Evolutionary conservation across 2,329 filamentous ascomycete genomes (phyloP).

Genomic region (Fusarium marasasianum): DNA sequence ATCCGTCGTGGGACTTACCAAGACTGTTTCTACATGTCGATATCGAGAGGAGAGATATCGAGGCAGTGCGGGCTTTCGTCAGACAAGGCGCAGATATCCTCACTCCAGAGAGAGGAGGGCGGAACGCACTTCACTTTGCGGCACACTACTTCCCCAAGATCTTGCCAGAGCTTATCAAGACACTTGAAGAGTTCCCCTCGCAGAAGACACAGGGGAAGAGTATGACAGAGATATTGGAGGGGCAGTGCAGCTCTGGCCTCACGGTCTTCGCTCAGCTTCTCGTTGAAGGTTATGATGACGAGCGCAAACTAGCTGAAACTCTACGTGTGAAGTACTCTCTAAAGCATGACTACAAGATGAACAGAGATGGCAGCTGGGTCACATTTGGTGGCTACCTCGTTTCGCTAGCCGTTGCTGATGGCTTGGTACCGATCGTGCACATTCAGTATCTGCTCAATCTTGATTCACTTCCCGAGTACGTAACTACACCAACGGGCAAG

Average conservation of each 20-base stretch:
- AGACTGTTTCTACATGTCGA: neutral
- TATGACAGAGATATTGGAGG: neutral
- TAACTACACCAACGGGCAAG: fast-evolving
- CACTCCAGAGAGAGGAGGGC: neutral
- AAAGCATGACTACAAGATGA: neutral
- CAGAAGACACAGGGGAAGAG: neutral
- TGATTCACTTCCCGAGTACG: neutral
- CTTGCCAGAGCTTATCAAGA: neutral
- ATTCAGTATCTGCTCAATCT: neutral
- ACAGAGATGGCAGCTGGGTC: neutral
- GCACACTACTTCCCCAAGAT: neutral
- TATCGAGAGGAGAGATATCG: neutral
- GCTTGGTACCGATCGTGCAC: neutral
- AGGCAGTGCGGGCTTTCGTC: fast-evolving
- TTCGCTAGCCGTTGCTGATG: neutral
- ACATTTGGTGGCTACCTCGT: neutral
- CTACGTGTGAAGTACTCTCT: fast-evolving
- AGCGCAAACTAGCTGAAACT: neutral
- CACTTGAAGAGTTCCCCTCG: fast-evolving
- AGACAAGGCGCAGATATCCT: neutral
- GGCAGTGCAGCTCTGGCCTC: neutral
- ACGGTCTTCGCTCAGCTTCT: neutral
- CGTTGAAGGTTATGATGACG: neutral
- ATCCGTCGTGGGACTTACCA: neutral
- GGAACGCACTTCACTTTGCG: neutral